Percentiles rank a stretch among this genome's conserved stretches.
Conservation (phyloP, 257 asterid genomes). For the Galeopsis tetrahit region DNA sequence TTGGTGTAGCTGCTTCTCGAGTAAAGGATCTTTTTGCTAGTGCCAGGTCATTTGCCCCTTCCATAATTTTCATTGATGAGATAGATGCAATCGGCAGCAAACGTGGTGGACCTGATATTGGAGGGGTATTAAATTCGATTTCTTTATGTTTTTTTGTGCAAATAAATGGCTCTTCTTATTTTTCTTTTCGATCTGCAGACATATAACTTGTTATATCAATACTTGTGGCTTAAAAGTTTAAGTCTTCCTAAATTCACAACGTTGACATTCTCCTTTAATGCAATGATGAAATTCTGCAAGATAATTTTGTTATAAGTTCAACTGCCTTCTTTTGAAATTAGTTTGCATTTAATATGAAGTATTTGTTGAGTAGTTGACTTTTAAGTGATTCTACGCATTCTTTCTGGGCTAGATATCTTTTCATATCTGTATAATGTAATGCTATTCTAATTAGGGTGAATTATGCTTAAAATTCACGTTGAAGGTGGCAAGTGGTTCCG, state of each 20-base stretch:
- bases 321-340: constrained; percentile 14
- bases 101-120: constrained; percentile 99
- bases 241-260: constrained; percentile 7
- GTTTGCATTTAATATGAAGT: constrained; percentile 24
- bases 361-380: not conserved
- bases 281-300: constrained; percentile 25
- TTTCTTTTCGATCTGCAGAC: constrained; percentile 24
- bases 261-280: constrained; percentile 8
- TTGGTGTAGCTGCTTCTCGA: constrained; percentile 99
- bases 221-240: constrained; percentile 2
- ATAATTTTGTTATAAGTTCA: constrained; percentile 11
- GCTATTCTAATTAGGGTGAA: constrained; percentile 4
- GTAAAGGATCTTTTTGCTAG: constrained; percentile 96
- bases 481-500: constrained; percentile 27
- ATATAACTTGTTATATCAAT: constrained; percentile 10
- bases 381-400: constrained; percentile 9
- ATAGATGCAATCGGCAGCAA: constrained; percentile 99
- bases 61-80: constrained; percentile 97
- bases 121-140: constrained; percentile 77
- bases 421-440: not conserved
- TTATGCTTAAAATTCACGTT: constrained; percentile 19
- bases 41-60: constrained; percentile 96
- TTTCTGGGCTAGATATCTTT: not conserved
- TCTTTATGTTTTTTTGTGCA: constrained; percentile 8
- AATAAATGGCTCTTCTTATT: constrained; percentile 25